Percentiles rank a stretch among this genome's conserved stretches.
Conservation (phyloP, 306 rosid species). For the Begonia peltatifolia region DNA sequence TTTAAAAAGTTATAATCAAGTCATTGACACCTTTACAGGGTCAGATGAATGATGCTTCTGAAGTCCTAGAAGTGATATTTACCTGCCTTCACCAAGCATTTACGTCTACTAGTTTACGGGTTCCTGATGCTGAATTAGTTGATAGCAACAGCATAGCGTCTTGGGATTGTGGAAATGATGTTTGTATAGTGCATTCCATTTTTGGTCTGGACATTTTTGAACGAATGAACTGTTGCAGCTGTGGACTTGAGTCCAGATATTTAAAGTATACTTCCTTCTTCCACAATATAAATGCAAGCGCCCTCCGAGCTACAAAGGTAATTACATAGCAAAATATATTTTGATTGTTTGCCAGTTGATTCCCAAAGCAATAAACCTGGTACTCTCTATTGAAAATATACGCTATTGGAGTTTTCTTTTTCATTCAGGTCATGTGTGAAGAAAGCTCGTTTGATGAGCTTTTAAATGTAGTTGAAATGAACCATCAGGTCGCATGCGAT, state of each 20-base stretch:
- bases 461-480: slow-evolving; percentile 72
- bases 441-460: slow-evolving; percentile 74
- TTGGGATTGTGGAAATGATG: slow-evolving; percentile 68
- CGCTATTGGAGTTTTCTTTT: no score
- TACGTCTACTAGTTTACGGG: slow-evolving; percentile 29
- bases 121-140: slow-evolving; percentile 50
- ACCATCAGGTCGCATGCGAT: slow-evolving; percentile 88
- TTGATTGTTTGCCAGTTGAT: neutral
- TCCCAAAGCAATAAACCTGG: neutral
- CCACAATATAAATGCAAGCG: slow-evolving; percentile 89
- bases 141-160: slow-evolving; percentile 41
- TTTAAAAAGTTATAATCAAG: slow-evolving; percentile 4
- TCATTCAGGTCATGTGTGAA: slow-evolving; percentile 39
- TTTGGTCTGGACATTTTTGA: slow-evolving; percentile 88
- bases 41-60: slow-evolving; percentile 99
- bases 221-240: slow-evolving; percentile 73
- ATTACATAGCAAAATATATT: slow-evolving; percentile 24
- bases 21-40: slow-evolving; percentile 37
- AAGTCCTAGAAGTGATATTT: slow-evolving; percentile 79
- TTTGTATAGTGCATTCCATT: slow-evolving; percentile 82
- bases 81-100: slow-evolving; percentile 83
- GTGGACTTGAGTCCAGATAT: slow-evolving; percentile 74
- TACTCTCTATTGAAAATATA: slow-evolving; percentile 1
- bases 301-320: slow-evolving; percentile 65
- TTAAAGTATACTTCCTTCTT: slow-evolving; percentile 88